Evolutionary conservation across 2,329 filamentous ascomycete species (phyloP), one percentile per base, ranked within the genome.

Genomic region (Pseudovirgaria hyperparasitica): DNA sequence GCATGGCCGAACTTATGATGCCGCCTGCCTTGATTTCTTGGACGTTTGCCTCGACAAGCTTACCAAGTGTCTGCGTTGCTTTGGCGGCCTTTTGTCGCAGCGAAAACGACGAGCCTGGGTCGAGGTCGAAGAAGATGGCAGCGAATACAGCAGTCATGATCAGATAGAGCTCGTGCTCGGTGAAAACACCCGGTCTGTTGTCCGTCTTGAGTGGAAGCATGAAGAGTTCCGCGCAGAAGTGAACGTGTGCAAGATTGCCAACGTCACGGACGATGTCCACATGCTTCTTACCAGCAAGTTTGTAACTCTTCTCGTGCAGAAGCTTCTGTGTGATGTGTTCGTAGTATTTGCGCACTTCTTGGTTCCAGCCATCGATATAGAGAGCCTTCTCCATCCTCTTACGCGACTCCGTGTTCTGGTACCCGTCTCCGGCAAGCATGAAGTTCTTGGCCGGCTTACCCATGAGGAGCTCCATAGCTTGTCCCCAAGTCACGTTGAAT

Each of bases 271-370:
- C 67, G 63, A 86, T 62, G 39, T 90, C 82, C 21, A 84, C 67
- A 45, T 82, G 75, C 27, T 68, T 67, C 29, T 65, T 62, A 6
- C 66, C 66, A 4, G 61, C 67, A 16, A 86, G 63, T 30, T 63
- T 66, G 50, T 72, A 80, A 22, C 69, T 70, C 48, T 82, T 80
- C 16, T 72, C 63, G 0, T 57, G 48, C 12, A 92, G 60, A 3
- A 90, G 60, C 16, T 65, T 56, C 26, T 70, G 55, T 0, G 73
- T 76, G 8, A 68, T 73, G 9, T 64, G 51, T 4, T 72, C 60
- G 50, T 82, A 87, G 46, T 84, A 87, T 0, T 53, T 46, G 51
- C 73, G 75, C 37, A 85, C 60, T 20, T 75, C 62, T n/a, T 58
- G 53, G 17, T 68, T 55, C 71, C 78, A 82, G 12, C 67, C 60